Evolutionary conservation across 805 yeast species (phyloP).

Genomic region (Tetrapisispora nanseiensis): DNA sequence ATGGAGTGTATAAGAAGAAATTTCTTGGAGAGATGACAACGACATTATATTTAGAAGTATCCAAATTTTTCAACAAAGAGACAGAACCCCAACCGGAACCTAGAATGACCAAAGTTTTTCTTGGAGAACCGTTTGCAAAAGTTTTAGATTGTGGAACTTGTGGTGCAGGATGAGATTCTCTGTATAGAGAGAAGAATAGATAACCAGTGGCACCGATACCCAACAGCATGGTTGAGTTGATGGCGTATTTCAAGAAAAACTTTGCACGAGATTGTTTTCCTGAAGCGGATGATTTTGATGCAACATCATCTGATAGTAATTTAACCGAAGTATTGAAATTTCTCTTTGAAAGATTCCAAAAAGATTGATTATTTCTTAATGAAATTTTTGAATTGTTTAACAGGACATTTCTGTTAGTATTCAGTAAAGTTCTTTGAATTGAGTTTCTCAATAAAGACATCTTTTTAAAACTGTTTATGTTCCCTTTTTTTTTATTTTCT

Average conservation of each 20-base stretch:
- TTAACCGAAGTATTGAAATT: neutral
- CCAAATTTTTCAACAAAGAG: conserved; percentile 72
- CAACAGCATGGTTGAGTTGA: neutral
- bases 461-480: no score
- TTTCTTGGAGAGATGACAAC: conserved; percentile 88
- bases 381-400: neutral
- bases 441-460: neutral
- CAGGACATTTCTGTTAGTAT: neutral
- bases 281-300: neutral
- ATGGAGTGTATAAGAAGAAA: conserved; percentile 92
- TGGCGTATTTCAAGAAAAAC: neutral
- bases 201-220: conserved; percentile 43
- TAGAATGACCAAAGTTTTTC: conserved; percentile 48
- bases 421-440: neutral
- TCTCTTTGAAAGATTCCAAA: neutral
- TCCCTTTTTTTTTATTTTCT: no score
- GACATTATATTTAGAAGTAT: conserved; percentile 80
- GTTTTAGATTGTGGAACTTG: conserved; percentile 53
- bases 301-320: neutral
- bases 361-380: neutral
- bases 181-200: conserved; percentile 51
- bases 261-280: neutral
- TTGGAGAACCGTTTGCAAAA: conserved; percentile 37
- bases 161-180: conserved; percentile 50
- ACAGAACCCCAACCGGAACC: conserved; percentile 97